A percentile compares a stretch with the other conserved stretches of the same genome.
These are phyloP conservation scores for Tylopilus rubrobrunneus DNA, from an alignment of 768 basidiomycete genomes.

Conservation along the genomic window DNA sequence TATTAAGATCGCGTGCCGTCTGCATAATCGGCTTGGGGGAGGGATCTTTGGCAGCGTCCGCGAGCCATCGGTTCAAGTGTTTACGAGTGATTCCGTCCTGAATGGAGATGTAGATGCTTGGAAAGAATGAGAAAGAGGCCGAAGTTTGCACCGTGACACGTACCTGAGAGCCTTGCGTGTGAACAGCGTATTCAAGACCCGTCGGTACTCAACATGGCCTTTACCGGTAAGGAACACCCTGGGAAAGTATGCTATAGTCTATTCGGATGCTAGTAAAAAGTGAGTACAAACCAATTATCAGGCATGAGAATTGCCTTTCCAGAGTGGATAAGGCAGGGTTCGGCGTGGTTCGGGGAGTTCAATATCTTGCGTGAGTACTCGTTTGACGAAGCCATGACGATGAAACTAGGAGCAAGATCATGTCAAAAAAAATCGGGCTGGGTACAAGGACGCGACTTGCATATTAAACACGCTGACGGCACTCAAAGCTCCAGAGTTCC, in stretches of 20 bases:
- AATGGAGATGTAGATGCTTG: conserved; percentile 75
- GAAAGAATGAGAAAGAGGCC: conserved; percentile 1
- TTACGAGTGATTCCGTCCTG: conserved; percentile 81
- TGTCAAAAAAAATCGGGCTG: conserved; percentile 1
- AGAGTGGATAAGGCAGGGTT: conserved; percentile 91
- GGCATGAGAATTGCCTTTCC: conserved; percentile 82
- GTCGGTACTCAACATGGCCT: conserved; percentile 89
- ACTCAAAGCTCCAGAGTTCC: conserved; percentile 85
- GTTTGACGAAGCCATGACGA: conserved; percentile 96
- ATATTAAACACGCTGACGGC: conserved; percentile 97
- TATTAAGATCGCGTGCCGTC: conserved; percentile 90
- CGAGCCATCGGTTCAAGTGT: conserved; percentile 73
- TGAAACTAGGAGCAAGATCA: conserved; percentile 64
- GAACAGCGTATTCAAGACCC: conserved; percentile 85
- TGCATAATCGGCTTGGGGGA: conserved; percentile 71
- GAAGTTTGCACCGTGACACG: conserved; percentile 16
- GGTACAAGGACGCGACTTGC: conserved; percentile 41
- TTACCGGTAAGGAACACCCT: conserved; percentile 99
- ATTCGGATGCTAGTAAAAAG: neutral
- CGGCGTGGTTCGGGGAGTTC: conserved; percentile 88
- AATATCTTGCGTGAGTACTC: conserved; percentile 92
- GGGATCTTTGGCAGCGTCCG: conserved; percentile 44
- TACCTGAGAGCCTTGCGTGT: conserved; percentile 91
- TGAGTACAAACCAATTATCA: conserved; percentile 75
- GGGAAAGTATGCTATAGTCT: neutral